A percentile compares a stretch with the other conserved stretches of the same genome.
Conservation (phyloP, 2,329 filamentous ascomycete genomes). For the Penicillium verrucosum region DNA sequence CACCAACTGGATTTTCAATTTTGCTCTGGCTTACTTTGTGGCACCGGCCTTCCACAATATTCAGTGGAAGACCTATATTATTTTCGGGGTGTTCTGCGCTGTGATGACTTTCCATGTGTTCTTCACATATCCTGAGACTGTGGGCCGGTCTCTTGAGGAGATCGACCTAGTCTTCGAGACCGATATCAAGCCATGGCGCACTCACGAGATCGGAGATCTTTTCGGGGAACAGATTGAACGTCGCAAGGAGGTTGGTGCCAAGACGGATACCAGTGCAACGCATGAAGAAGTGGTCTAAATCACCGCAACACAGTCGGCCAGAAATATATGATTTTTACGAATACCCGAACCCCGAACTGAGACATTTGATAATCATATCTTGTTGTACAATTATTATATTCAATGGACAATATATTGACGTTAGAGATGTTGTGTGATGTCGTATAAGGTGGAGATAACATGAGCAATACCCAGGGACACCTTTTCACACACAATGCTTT, state of each 20-base stretch:
- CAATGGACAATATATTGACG: too few relatives aligned
- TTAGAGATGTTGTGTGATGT: too few relatives aligned
- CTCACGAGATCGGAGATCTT: conserved; percentile 19
- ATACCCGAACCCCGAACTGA: neutral
- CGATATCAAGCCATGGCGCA: conserved; percentile 33
- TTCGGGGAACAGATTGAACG: conserved; percentile 28
- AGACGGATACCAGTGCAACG: conserved; percentile 4
- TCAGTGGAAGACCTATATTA: conserved; percentile 64
- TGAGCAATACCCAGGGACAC: too few relatives aligned
- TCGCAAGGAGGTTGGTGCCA: conserved; percentile 8
- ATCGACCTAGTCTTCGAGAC: conserved; percentile 66
- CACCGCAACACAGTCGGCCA: neutral
- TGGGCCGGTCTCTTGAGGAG: conserved; percentile 70
- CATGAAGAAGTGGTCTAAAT: conserved; percentile 21
- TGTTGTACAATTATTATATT: too few relatives aligned
- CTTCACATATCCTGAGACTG: conserved; percentile 65
- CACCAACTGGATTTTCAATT: conserved; percentile 64
- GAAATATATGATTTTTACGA: neutral
- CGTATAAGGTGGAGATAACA: too few relatives aligned
- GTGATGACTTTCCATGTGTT: conserved; percentile 67
- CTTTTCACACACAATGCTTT: neutral
- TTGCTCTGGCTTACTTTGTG: conserved; percentile 53
- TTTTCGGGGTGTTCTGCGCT: conserved; percentile 72
- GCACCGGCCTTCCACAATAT: conserved; percentile 59
- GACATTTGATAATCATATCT: neutral